Base-by-base conservation (phyloP, 164 flowering plant genomes). In the Aristolochia fimbriata region DNA sequence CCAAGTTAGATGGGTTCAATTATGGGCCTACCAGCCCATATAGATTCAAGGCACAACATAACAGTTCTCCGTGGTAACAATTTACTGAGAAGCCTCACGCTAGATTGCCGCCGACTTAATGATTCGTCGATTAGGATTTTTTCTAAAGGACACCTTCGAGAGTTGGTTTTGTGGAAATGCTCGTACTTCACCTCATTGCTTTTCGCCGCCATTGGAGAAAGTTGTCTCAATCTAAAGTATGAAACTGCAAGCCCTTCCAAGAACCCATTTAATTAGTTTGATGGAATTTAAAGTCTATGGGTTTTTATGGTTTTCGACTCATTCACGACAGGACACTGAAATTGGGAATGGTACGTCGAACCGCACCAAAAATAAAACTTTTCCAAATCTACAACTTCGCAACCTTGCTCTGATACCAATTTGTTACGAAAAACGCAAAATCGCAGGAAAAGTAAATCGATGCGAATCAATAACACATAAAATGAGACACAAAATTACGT, bases 61-160 rank as follows among this genome's bases (percentile, higher is more conserved):
- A n/a, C n/a, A n/a, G n/a, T n/a, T n/a, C n/a, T n/a, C n/a, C n/a
- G 46, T 13, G 59, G 67, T 6, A 63, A 71, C 63, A 49, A 45
- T 49, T 66, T 63, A 54, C 50, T 73, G 14, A 63, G 55, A 59
- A 73, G 51, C 54, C 68, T 80, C 50, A 73, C 76, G 15, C 63
- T 80, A 52, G 70, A 75, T 60, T 80, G 83, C 53, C 76, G 72
- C 56, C 76, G 74, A 27, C 76, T 80, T 43, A 55, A 69, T 17
- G 61, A 70, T 54, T 57, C 67, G n/a, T 46, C 73, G 0, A 47
- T 75, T 58, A 33, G 45, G 50, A 51, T 30, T 24, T 49, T 77
- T 33, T 59, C 72, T 4, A 65, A 64, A 20, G 57, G 70, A 6
- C 63, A 67, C 51, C 49, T 80, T 24, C 59, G 57, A 11, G 76